Evolutionary conservation across 2,329 filamentous ascomycete species (phyloP).

Genomic region (Sporothrix curviconia): DNA sequence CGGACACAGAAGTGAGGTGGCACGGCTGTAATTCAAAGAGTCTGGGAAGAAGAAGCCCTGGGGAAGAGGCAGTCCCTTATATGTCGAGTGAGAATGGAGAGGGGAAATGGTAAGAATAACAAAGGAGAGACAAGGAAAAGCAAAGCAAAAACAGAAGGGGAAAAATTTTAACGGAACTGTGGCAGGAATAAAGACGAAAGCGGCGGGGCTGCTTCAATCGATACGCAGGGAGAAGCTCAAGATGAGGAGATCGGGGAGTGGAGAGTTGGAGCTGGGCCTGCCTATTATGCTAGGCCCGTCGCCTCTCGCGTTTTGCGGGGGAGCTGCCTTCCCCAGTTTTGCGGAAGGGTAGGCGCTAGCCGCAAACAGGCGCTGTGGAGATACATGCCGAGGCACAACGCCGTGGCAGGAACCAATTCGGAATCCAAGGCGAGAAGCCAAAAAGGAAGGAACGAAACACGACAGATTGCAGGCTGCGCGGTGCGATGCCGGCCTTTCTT

Average conservation of each 20-base stretch:
- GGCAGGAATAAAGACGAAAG: background rate
- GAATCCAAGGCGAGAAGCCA: too few species aligned
- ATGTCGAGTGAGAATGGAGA: background rate
- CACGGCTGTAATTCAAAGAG: background rate
- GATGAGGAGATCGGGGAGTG: background rate
- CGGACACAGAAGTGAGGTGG: too few species aligned
- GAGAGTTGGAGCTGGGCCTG: background rate
- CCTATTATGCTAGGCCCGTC: background rate
- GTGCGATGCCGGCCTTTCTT: too few species aligned
- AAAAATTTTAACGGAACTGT: background rate
- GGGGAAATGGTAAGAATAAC: background rate
- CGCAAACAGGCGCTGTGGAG: background rate
- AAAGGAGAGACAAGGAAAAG: too few species aligned
- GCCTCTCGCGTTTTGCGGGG: background rate
- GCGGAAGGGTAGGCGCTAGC: background rate
- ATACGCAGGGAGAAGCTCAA: background rate
- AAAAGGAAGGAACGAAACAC: too few species aligned
- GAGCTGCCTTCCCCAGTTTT: too few species aligned
- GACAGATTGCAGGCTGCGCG: too few species aligned
- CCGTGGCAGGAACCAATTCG: too few species aligned
- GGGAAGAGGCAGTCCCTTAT: background rate
- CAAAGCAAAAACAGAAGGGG: background rate
- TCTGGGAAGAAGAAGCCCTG: background rate
- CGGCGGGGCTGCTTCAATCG: background rate
- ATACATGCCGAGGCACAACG: slow-evolving; percentile 5